Base-by-base conservation (phyloP, 176 grass and related monocot genomes). In the Cenchrus purpureus region DNA sequence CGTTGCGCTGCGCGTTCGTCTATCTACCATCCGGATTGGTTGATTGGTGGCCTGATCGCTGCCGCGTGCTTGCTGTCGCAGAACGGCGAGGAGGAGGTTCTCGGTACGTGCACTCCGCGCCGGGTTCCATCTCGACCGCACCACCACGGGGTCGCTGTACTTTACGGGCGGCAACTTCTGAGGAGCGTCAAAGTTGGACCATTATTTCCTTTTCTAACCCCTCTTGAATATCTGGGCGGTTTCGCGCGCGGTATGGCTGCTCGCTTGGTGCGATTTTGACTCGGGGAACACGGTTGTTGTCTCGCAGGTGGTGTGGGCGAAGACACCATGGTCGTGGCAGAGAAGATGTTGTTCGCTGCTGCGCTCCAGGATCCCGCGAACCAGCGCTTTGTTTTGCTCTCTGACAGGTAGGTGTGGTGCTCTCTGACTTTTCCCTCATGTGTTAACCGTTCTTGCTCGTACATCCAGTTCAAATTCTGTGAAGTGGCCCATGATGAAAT, bases 41-140 rank as follows among this genome's bases (percentile, higher is more conserved):
- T 51, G 52, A 25, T 34, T 31, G 71, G 71, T 53, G 13, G 71
- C 13, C 68, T 80, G 67, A 85, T 84, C 79, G 68, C 60, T 28
- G 16, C 60, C 37, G 16, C 48, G 46, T 85, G 79, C 57, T 29
- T 49, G 70, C 17, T n/a, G 4, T 62, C 8, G 37, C 85, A 99
- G 97, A 99, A 88, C 71, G 97, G 91, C 37, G 91, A 96, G n/a
- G 83, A 85, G 81, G 7, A 91, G 80, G 57, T 96, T 93, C 79
- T 99, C 97, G n/a, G 94, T 92, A 99, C 82, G 87, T 99, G 73
- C 97, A 99, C 85, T 96, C 97, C 6, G 83, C 92, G 71, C 97
- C 93, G 10, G 91, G 8, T 96, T 94, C 76, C 77, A 87, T 49
- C 91, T 99, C 37, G 97, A 99, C 82, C 71, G 79, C 82, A 79